phyloP scores from a whole-genome alignment of 352 stramenopile species.

The Globisporangium paroecandrum region DNA sequence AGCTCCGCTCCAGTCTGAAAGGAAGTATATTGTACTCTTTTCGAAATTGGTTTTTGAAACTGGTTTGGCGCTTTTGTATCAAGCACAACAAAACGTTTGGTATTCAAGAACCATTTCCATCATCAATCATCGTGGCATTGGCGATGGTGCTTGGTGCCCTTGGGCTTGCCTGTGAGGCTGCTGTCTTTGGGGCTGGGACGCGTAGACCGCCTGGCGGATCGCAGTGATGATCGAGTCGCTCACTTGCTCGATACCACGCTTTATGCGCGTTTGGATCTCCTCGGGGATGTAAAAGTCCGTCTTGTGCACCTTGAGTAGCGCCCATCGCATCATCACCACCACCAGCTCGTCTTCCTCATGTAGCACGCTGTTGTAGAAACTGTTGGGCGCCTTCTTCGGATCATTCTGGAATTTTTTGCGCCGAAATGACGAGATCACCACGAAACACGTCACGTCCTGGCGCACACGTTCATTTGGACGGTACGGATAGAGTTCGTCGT shows the following conservation, averaged over 20 bases:
- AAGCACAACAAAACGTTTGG: neutral
- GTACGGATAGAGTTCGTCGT: slow-evolving; percentile 21
- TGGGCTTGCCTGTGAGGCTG: neutral
- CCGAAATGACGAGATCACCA: slow-evolving; percentile 16
- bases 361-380: slow-evolving; percentile 1
- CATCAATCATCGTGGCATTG: neutral
- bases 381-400: neutral
- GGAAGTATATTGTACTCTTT: no score
- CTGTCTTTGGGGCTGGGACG: neutral
- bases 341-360: slow-evolving; percentile 15
- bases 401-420: slow-evolving; percentile 8
- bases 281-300: slow-evolving; percentile 9
- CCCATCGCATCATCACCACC: slow-evolving; percentile 19
- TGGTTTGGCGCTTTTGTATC: neutral
- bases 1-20: no score
- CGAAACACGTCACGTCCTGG: slow-evolving; percentile 17
- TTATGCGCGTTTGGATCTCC: slow-evolving; percentile 13
- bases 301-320: slow-evolving; percentile 15
- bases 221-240: slow-evolving; percentile 16
- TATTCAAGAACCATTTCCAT: neutral
- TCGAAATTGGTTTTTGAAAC: neutral
- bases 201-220: slow-evolving; percentile 9
- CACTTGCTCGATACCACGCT: slow-evolving; percentile 11
- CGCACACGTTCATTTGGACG: slow-evolving; percentile 13
- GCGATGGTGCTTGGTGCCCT: neutral